phyloP scores from a whole-genome alignment of 495 filamentous ascomycete genomes.

The Elasticomyces elasticus region DNA sequence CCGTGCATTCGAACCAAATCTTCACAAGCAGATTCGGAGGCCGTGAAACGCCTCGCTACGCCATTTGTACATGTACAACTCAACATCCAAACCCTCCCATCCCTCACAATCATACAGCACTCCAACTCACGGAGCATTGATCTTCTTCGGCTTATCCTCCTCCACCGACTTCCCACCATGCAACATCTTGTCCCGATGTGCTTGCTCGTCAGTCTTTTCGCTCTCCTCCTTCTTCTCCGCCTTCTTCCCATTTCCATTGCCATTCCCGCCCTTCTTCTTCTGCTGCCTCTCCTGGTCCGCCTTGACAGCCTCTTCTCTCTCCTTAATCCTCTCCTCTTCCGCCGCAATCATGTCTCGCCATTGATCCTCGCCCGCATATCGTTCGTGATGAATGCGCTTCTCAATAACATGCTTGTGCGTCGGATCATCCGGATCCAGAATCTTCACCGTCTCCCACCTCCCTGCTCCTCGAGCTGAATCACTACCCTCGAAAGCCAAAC shows the following conservation, averaged over 20 bases:
- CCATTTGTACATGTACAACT: too few relatives aligned
- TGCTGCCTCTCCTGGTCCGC: slow-evolving; percentile 20
- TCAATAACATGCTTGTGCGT: slow-evolving; percentile 61
- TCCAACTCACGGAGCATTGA: slow-evolving; percentile 9
- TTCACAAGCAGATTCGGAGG: too few relatives aligned
- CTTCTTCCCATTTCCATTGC: not conserved
- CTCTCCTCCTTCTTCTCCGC: slow-evolving; percentile 25
- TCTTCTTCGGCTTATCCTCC: slow-evolving; percentile 7
- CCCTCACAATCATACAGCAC: not conserved
- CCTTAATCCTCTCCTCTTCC: slow-evolving; percentile 33
- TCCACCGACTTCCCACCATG: too few relatives aligned
- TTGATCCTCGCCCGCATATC: slow-evolving; percentile 68
- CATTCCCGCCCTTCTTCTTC: slow-evolving; percentile 19
- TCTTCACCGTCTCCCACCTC: slow-evolving; percentile 62
- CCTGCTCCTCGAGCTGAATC: slow-evolving; percentile 70
- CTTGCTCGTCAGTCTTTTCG: slow-evolving; percentile 17
- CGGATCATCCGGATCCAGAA: slow-evolving; percentile 61
- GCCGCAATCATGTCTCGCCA: slow-evolving; percentile 56
- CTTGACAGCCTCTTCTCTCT: slow-evolving; percentile 27
- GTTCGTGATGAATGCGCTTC: slow-evolving; percentile 62
- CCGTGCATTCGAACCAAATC: too few relatives aligned
- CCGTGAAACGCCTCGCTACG: too few relatives aligned
- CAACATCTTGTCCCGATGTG: too few relatives aligned
- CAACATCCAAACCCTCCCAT: too few relatives aligned
- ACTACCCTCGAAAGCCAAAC: slow-evolving; percentile 78